Evolutionary conservation across 2,329 filamentous ascomycete genomes (phyloP), one percentile per base, ranked within the genome.

Genomic region (Pyrenochaeta sp.): DNA sequence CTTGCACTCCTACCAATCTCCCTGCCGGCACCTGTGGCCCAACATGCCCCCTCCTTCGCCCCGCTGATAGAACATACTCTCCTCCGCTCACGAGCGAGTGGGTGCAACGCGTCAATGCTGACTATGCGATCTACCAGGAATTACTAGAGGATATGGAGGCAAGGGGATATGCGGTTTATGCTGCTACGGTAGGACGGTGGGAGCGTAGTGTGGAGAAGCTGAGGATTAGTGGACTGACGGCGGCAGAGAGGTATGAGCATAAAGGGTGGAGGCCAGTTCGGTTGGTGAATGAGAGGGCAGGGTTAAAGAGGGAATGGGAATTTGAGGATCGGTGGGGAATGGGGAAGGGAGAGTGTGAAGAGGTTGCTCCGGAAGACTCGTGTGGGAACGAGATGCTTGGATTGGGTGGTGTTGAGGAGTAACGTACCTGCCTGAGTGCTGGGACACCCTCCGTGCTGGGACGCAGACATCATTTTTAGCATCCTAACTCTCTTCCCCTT

Each of bases 31-130:
- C 39, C 3, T 56, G 53, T 24, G 37, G 39, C 19, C 53, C 9
- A 30, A 56, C 47, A 45, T 56, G 53, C 24, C 53, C 53, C 2
- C 53, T 56, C 8, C 53, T 51, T 1, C 53, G 53, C 2, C 53
- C 53, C 4, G 10, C 12, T 2, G 28, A 44, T 13, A 46, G 46
- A 12, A n/a, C 5, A 9, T 42, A 25, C 8, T 12, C 8, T 5
- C 47, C 15, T 2, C 32, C 19, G 3, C 15, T 50, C 2, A 19
- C 36, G 3, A 3, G 5, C 3, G 15, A 4, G n/a, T 50, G 47
- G 47, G 8, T 42, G 2, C 1, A 13, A 22, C 34, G 27, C 5
- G 47, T 13, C 2, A 42, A 22, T 42, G 47, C 30, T 24, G 53
- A 55, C 19, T 28, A 6, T 28, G 24, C 30, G 5, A 32, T 27